phyloP scores from a whole-genome alignment of 352 stramenopile species.

The Pythium utonaiense region DNA sequence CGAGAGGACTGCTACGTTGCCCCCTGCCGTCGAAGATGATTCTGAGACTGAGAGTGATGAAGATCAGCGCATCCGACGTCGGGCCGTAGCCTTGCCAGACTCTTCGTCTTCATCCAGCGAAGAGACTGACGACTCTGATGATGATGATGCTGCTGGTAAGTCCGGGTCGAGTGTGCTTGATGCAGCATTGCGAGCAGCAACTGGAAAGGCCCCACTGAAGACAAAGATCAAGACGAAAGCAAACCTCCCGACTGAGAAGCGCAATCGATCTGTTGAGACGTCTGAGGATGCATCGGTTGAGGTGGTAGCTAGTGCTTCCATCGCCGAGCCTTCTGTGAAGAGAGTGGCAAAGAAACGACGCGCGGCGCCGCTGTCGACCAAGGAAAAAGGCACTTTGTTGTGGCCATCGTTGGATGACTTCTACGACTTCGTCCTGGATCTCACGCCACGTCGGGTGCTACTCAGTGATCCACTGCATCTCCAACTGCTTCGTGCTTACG shows the following conservation, averaged over 20 bases:
- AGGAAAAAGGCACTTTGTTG: conserved; percentile 50
- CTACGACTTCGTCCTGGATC: conserved; percentile 67
- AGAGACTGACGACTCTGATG: conserved; percentile 23
- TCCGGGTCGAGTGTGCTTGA: conserved; percentile 43
- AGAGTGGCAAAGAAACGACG: conserved; percentile 11
- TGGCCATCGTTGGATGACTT: conserved; percentile 77
- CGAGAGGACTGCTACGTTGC: neutral
- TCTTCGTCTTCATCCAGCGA: conserved; percentile 35
- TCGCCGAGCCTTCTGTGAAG: neutral
- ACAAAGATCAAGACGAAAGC: neutral
- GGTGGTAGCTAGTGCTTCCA: neutral
- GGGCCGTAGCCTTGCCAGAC: neutral
- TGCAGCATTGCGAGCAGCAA: conserved; percentile 38
- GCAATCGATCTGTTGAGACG: neutral
- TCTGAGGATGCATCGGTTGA: neutral
- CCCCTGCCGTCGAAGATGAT: neutral
- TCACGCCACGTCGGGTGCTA: conserved; percentile 46
- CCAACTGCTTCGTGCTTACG: conserved; percentile 24
- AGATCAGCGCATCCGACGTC: neutral
- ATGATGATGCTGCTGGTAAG: conserved; percentile 22
- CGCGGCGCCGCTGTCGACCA: conserved; percentile 3
- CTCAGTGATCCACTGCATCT: conserved; percentile 28
- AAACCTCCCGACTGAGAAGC: neutral
- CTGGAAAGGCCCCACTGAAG: neutral
- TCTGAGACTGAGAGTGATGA: conserved; percentile 20